Conservation (phyloP, 1,284 basidiomycete species). For the Dichomitus squalens region DNA sequence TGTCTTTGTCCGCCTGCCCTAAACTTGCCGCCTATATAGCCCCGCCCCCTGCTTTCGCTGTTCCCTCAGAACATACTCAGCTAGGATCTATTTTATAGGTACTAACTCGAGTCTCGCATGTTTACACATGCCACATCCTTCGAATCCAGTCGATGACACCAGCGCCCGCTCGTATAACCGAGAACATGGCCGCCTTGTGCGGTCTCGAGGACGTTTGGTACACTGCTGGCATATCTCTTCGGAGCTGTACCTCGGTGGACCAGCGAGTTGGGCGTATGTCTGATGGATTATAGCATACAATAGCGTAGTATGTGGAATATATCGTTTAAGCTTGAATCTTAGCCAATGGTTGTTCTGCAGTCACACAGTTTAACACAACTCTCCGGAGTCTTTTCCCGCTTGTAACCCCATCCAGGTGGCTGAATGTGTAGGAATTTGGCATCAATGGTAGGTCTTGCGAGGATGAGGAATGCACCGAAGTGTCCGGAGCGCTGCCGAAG, state of each 20-base stretch:
- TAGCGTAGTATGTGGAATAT: background rate
- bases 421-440: too few relatives aligned
- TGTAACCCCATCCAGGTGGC: too few relatives aligned
- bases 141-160: conserved; percentile 78
- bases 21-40: conserved; percentile 42
- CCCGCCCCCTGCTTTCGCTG: conserved; percentile 14
- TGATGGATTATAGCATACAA: conserved; percentile 60
- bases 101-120: conserved; percentile 88
- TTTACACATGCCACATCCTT: conserved; percentile 83
- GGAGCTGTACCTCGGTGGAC: conserved; percentile 39
- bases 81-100: conserved; percentile 89
- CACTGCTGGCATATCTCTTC: conserved; percentile 38
- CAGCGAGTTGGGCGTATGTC: conserved; percentile 74
- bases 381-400: too few relatives aligned
- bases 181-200: conserved; percentile 55
- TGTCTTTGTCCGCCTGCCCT: conserved; percentile 28
- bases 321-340: too few relatives aligned
- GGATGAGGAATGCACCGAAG: background rate
- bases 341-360: too few relatives aligned
- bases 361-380: too few relatives aligned
- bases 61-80: conserved; percentile 81
- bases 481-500: background rate
- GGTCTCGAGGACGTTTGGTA: conserved; percentile 79
- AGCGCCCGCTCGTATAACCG: conserved; percentile 13
- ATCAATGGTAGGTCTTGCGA: background rate